Base-by-base conservation (phyloP, 2,329 filamentous ascomycete genomes). In the Pseudogymnoascus destructans region DNA sequence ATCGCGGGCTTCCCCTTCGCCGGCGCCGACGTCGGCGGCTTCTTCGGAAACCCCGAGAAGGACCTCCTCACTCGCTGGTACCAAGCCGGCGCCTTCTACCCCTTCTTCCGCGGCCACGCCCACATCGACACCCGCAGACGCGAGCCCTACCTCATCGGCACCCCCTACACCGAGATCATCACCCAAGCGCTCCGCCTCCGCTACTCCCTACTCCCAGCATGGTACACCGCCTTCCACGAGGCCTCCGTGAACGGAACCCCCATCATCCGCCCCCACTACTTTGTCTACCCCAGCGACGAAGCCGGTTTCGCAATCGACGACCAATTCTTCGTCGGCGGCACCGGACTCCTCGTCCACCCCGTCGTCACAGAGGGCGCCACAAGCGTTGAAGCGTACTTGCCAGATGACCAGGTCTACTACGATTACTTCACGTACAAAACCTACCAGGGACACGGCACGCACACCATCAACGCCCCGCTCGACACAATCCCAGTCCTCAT, bases 211-310 rank as follows among this genome's bases (percentile, higher is more conserved):
- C 79, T 98, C 38, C 93, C 93, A 25, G 83, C 88, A 1, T 97
- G 91, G 91, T 98, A 98, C 72, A 97, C 92, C 1, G 90, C 92
- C 7, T 98, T 98, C 77, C 89, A 92, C 68, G 84, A 95, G 67
- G 89, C 93, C 10, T 86, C 88, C 65, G 78, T 83, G 13, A 83
- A 88, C 54, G 92, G 91, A 38, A 87, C 84, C 58, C 93, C 93
- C 0, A 92, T 98, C 65, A 77, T 98, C 58, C 82, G 89, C 57
- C 92, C 93, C 8, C 90, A 97, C 74, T 95, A 91, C 74, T 97
- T 92, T 75, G 86, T 89, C 1, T 89, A 95, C 68, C 93, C 93
- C 0, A 75, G 79, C 0, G 90, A 95, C 64, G 92, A 96, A 70
- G 78, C 77, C 55, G 90, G 90, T n/a, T 95, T 97, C 67, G 81